Evolutionary conservation across 164 flowering plant genomes (phyloP), one percentile per base, ranked within the genome.

Genomic region (Brasenia schreberi): DNA sequence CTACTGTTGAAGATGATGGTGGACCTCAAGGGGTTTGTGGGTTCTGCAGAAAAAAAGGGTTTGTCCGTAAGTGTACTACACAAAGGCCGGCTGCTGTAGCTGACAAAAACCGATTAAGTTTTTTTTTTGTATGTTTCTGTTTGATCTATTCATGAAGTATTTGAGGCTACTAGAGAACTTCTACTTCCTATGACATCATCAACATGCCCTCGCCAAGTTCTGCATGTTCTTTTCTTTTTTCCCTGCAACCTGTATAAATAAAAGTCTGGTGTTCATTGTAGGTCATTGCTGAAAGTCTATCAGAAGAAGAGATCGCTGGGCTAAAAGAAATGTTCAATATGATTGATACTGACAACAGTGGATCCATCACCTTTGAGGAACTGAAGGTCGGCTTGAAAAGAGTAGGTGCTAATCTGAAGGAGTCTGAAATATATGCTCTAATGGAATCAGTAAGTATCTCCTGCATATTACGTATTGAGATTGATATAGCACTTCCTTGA

Each of bases 271-370:
- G 7, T 7, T 63, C 27, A 9, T 23, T 19, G 33, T 65, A 91
- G 96, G 82, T 92, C 18, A 93, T 93, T 72, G 97, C 97, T 5
- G 89, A 86, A 69, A 78, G 72, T 72, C 85, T 93, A 5, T 87
- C 91, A 17, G 93, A 87, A 69, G 97, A 93, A 66, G 97, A 93
- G 81, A 91, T 91, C 65, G 96, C 89, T 27, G 97, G 98, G 43
- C 69, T 93, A 12, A 90, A 78, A 75, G 87, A 90, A 74, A 90
- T 87, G 91, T 93, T 91, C 77, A 87, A 85, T 76, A 82, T 82
- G 84, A 86, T 93, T 63, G 97, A 93, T 70, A 76, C 94, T 6
- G 94, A 91, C 65, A 80, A 81, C 66, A 93, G 97, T 76, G 98
- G 97, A 42, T 85, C 87, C 65, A 93, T 93, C 67, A 87, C 95